Conservation (phyloP, 352 stramenopile species). For the Phytophthora constricta region DNA sequence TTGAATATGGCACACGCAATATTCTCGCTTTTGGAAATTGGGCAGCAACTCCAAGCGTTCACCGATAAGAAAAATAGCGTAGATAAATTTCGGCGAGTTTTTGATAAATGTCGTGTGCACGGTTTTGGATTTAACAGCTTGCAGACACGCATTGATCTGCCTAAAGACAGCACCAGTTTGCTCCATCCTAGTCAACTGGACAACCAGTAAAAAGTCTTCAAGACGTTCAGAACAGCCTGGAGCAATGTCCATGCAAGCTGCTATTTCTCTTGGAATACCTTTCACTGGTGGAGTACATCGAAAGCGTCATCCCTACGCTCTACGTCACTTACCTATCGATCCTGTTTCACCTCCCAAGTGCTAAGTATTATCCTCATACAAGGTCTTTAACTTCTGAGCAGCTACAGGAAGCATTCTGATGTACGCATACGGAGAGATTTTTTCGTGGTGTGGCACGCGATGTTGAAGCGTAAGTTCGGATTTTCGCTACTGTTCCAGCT, state of each 20-base stretch:
- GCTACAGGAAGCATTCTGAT: neutral
- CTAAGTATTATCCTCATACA: slow-evolving; percentile 27
- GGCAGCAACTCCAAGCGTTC: neutral
- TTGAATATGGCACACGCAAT: neutral
- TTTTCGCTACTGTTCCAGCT: slow-evolving; percentile 28
- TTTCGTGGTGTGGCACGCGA: neutral
- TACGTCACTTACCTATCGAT: slow-evolving; percentile 25
- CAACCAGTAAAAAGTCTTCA: neutral
- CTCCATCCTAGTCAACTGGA: neutral
- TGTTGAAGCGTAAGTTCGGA: slow-evolving; percentile 11
- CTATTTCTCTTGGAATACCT: slow-evolving; percentile 28
- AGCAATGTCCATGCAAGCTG: neutral
- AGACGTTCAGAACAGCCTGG: neutral
- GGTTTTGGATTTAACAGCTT: no score
- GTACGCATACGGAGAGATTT: slow-evolving; percentile 1
- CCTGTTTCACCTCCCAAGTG: slow-evolving; percentile 30
- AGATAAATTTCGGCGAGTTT: no score
- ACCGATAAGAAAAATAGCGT: neutral
- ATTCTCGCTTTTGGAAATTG: neutral
- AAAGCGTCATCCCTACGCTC: slow-evolving; percentile 24
- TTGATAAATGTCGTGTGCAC: no score
- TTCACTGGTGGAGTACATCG: slow-evolving; percentile 22
- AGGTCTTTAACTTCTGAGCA: neutral
- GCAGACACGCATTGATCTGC: no score
- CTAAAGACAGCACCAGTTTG: no score